Base-by-base conservation (phyloP, 345 rosid species). In the Populus alba region DNA sequence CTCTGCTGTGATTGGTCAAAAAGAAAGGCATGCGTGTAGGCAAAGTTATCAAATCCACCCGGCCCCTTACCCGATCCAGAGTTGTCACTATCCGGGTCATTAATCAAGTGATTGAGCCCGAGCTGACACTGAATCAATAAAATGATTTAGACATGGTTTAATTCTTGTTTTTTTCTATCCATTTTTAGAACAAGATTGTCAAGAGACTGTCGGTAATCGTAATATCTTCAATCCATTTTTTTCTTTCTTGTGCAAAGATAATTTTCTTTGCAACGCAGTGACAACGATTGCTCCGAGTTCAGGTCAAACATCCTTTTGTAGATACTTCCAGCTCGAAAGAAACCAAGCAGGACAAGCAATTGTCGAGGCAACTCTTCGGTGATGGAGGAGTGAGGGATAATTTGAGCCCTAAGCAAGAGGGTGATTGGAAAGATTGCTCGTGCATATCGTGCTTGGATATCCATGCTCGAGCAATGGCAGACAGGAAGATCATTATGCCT, bases 351-450 rank as follows among this genome's bases (percentile, higher is more conserved):
- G 72, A 61, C 53, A 80, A 68, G 37, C 74, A 49, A 16, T 5
- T 53, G 45, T 47, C 55, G 11, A 59, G 77, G 74, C 81, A 73
- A 61, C 23, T 87, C 33, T 23, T 83, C 4, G 57, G 38, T 1
- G 62, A 79, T 66, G 82, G 76, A 1, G 66, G 35, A 33, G 35
- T 91, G 78, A 86, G 80, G 84, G 80, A 81, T 68, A 78, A 31
- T 41, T 78, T 86, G 87, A 87, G 90, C 61, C 93, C 92, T 7
- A 77, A 85, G 81, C 85, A 78, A 63, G 90, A 90, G 85, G 98
- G 98, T 62, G 97, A 90, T 66, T 86, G 94, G 86, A 95, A 91
- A 80, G 82, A 82, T 95, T 79, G 97, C 92, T 23, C 88, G 91
- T 80, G 93, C 97, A 79, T 95, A 91, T 83, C 91, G 76, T 82